Evolutionary conservation across 1,139 yeast species (phyloP), one percentile per base, ranked within the genome.

Genomic region (Scheffersomyces stambukii): DNA sequence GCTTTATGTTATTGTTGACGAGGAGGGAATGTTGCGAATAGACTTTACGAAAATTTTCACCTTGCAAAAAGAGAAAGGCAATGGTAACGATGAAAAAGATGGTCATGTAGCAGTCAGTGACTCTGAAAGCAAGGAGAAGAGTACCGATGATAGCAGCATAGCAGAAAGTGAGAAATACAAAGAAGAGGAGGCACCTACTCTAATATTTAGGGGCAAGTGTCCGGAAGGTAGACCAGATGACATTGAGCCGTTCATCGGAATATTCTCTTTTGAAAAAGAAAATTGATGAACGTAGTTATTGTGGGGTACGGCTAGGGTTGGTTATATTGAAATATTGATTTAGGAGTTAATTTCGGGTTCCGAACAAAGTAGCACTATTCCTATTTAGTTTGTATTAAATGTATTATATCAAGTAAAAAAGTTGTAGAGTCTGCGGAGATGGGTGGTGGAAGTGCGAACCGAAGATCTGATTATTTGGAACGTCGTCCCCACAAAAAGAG

Each of bases 201-300:
- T 73, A 26, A 58, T 74, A 6, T 74, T 72, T 41, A 53, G 66
- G 36, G 80, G 78, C 0, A 60, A 59, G 32, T 71, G 75, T 38
- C 77, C 79, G 2, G 74, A 70, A 35, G 76, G 77, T 5, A 57
- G 69, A 27, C 77, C 77, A 1, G 77, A 72, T 36, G 58, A 54
- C 19, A 61, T 70, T 16, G 77, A 70, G 42, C 77, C 79, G 5
- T 73, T 72, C 38, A 72, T 74, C 24, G 80, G 80, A 1, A 72
- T 73, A 10, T 70, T 72, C 37, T 67, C 71, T 19, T 72, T 74
- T 45, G 77, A 73, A 41, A 55, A 58, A 32, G 71, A 65, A 23
- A 29, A n/a, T n/a, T n/a, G n/a, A n/a, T n/a, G n/a, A n/a, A n/a
- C n/a, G n/a, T n/a, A n/a, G n/a, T n/a, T n/a, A n/a, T n/a, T n/a